Conservation (phyloP, 225 moss, liverwort and hornwort species). For the Straminergon stramineum region DNA sequence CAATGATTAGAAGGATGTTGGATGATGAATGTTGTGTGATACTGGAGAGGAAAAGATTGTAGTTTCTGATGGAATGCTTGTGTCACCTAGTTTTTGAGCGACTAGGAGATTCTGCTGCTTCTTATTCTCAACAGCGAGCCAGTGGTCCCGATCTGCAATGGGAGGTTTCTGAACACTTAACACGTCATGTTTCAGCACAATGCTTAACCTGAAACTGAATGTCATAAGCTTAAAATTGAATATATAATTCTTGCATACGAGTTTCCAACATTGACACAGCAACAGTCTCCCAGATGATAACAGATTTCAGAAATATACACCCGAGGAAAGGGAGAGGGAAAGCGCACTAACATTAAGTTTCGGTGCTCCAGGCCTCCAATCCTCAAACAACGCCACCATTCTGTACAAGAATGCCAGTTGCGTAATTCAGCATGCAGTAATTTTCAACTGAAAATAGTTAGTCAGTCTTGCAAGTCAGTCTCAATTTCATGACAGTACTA, state of each 20-base stretch:
- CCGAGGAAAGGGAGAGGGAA: background rate
- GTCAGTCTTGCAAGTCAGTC: background rate
- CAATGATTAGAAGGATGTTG: background rate
- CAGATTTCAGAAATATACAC: background rate
- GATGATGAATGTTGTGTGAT: background rate
- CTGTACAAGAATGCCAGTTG: slow-evolving; percentile 6
- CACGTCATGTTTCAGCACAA: slow-evolving; percentile 17
- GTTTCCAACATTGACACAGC: background rate
- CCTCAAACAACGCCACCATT: slow-evolving; percentile 19
- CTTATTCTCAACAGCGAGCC: slow-evolving; percentile 11
- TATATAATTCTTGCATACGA: background rate
- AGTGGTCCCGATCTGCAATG: background rate
- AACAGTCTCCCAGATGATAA: background rate
- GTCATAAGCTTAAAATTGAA: background rate
- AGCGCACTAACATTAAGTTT: slow-evolving; percentile 9
- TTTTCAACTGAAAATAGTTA: background rate
- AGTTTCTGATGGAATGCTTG: background rate
- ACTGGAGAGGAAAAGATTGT: background rate
- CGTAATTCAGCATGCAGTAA: background rate
- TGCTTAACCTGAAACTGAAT: background rate
- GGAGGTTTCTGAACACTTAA: slow-evolving; percentile 26
- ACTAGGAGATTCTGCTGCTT: slow-evolving; percentile 16
- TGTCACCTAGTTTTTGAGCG: slow-evolving; percentile 17
- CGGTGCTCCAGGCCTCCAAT: slow-evolving; percentile 29
- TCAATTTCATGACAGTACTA: background rate